A percentile compares a stretch with the other conserved stretches of the same genome.
phyloP scores from a whole-genome alignment of 169 alveolate species.

The Cryptosporidium canis region DNA sequence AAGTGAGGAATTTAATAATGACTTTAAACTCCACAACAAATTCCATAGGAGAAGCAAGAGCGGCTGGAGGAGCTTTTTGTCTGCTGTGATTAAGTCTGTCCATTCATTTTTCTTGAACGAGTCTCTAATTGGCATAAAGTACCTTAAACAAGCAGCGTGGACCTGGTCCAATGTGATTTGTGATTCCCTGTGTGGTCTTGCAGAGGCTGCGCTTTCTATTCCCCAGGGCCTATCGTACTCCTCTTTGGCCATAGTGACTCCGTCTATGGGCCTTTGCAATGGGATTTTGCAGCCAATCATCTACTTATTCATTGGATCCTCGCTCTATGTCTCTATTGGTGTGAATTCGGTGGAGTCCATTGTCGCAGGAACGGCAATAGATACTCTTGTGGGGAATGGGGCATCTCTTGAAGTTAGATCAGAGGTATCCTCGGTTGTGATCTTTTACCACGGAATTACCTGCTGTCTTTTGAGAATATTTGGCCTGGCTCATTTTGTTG shows the following conservation, averaged over 20 bases:
- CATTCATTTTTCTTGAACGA: slow-evolving; percentile 32
- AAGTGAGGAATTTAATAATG: slow-evolving; percentile 54
- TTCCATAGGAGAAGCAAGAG: slow-evolving; percentile 40
- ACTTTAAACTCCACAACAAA: slow-evolving; percentile 46
- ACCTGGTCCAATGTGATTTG: slow-evolving; percentile 22
- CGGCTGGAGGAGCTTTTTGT: slow-evolving; percentile 42
- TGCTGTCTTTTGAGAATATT: slow-evolving; percentile 54
- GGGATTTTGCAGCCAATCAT: slow-evolving; percentile 54
- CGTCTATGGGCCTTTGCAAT: slow-evolving; percentile 59
- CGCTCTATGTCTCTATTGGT: slow-evolving; percentile 44
- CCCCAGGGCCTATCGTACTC: slow-evolving; percentile 62
- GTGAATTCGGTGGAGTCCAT: slow-evolving; percentile 59
- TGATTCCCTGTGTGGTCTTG: slow-evolving; percentile 59
- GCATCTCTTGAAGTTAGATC: slow-evolving; percentile 27
- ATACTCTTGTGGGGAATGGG: slow-evolving; percentile 16
- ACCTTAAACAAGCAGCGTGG: slow-evolving; percentile 28
- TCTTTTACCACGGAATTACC: slow-evolving; percentile 46
- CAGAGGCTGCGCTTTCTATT: slow-evolving; percentile 67
- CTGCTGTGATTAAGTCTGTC: not conserved
- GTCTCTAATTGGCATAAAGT: slow-evolving; percentile 39
- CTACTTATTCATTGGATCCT: slow-evolving; percentile 43
- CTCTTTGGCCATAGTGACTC: slow-evolving; percentile 40
- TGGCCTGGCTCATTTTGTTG: slow-evolving; percentile 57
- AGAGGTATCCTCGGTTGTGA: slow-evolving; percentile 15
- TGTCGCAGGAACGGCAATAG: slow-evolving; percentile 47